Base-by-base conservation (phyloP, 345 rosid genomes). In the Acer negundo region DNA sequence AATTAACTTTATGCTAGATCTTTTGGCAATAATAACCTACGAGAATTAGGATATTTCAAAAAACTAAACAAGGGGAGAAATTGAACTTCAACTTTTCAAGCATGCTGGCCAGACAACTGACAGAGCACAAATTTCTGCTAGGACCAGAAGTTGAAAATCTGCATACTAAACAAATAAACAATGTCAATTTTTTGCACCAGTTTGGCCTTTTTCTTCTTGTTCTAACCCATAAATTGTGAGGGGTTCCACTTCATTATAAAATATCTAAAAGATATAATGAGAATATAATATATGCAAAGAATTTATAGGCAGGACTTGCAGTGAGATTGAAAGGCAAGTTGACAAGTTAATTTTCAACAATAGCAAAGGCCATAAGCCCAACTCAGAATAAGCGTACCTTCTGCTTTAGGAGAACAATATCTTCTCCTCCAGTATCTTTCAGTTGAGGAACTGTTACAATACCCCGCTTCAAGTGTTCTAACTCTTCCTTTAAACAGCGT, bases 401-500 rank as follows among this genome's bases (percentile, higher is more conserved):
- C 85, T 91, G 98, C 79, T 94, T 97, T 78, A 97, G 87, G 77
- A 87, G 87, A 78, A 94, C 88, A 67, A 97, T 89, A 85, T 97
- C 93, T 76, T 92, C 94, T 88, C 87, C 92, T 73, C 86, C 86
- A 12, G 77, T 80, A 78, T 91, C 91, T 71, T 86, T 91, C 79
- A 85, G 68, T 76, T 84, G 95, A 75, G 98, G 92, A 88, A 88
- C 82, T 71, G 92, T 86, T 68, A 85, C 88, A 75, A 92, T 91
- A 72, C 93, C 97, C 81, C 86, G 88, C 87, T 92, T 97, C 83
- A 97, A 74, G 79, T 88, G 97, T 61, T 94, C 99, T 75, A 97
- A 83, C 88, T 97, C 99, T 84, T 97, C 97, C 88, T 91, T 97
- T 74, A 97, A 87, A 70, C 81, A 83, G 49, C 91, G 90, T 86